Percentiles rank a stretch among this genome's conserved stretches.
phyloP scores from a whole-genome alignment of 2,329 filamentous ascomycete genomes.

The Fusarium transvaalense region DNA sequence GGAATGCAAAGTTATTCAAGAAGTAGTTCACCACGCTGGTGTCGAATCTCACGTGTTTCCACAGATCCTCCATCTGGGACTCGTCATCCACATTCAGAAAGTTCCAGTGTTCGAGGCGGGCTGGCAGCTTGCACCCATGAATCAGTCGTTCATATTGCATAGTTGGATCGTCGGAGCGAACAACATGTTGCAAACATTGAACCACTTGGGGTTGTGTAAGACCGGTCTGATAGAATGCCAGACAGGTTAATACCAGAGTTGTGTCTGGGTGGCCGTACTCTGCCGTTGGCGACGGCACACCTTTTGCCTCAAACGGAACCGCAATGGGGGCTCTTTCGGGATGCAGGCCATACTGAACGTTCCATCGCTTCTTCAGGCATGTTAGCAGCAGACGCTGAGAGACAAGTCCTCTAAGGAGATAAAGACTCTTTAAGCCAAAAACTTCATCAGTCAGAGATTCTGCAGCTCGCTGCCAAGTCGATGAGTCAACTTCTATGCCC shows the following conservation, averaged over 20 bases:
- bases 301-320: conserved; percentile 76
- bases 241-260: conserved; percentile 71
- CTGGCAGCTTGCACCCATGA: conserved; percentile 58
- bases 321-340: conserved; percentile 69
- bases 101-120: conserved; percentile 64
- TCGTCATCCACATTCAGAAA: conserved; percentile 71
- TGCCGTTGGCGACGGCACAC: conserved; percentile 69
- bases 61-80: conserved; percentile 63
- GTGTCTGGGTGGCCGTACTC: conserved; percentile 79
- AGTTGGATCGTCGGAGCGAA: conserved; percentile 68
- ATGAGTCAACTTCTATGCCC: background rate
- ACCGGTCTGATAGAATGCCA: conserved; percentile 75
- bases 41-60: conserved; percentile 61
- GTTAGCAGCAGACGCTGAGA: conserved; percentile 69
- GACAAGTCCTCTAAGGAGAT: conserved; percentile 73
- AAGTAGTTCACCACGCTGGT: conserved; percentile 58
- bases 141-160: conserved; percentile 66
- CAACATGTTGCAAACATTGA: conserved; percentile 62
- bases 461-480: background rate
- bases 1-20: conserved; percentile 74
- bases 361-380: conserved; percentile 72
- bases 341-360: conserved; percentile 73
- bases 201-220: conserved; percentile 62
- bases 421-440: conserved; percentile 51
- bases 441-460: conserved; percentile 54